phyloP scores from a whole-genome alignment of 495 filamentous ascomycete species.

The Bryoglossum gracile region DNA sequence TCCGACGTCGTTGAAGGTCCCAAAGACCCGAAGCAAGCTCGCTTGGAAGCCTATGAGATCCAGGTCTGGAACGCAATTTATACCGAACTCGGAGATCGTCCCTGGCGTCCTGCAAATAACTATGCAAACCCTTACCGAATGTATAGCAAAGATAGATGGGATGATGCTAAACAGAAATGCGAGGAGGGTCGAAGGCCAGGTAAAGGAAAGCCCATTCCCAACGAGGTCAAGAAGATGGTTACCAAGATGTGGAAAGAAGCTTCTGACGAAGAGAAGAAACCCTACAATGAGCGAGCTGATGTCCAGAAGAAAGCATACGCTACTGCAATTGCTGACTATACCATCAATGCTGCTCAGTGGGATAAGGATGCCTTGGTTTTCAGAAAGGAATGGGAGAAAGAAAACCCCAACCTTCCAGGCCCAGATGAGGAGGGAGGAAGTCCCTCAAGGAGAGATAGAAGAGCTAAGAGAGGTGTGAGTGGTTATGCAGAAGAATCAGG shows the following conservation, averaged over 20 bases:
- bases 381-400: conserved; percentile 54
- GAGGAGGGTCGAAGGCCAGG: conserved; percentile 57
- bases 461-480: conserved; percentile 23
- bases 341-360: conserved; percentile 55
- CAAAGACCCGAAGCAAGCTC: conserved; percentile 44
- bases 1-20: conserved; percentile 22
- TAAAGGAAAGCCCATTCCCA: conserved; percentile 60
- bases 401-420: conserved; percentile 42
- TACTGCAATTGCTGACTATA: conserved; percentile 51
- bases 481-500: conserved; percentile 27
- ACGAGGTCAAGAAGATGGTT: conserved; percentile 74
- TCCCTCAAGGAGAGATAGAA: conserved; percentile 22
- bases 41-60: conserved; percentile 62
- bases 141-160: conserved; percentile 76
- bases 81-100: conserved; percentile 62
- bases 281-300: conserved; percentile 66
- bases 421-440: conserved; percentile 28
- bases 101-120: conserved; percentile 58
- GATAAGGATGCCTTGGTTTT: conserved; percentile 55
- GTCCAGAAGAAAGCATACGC: conserved; percentile 56
- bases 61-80: conserved; percentile 64
- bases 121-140: conserved; percentile 68
- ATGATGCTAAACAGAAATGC: conserved; percentile 61
- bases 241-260: conserved; percentile 87
- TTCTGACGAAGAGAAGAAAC: conserved; percentile 55